Percentiles rank a stretch among this genome's conserved stretches.
phyloP scores from a whole-genome alignment of 192 early-diverging fungal species.

The Coemansia furcata region DNA sequence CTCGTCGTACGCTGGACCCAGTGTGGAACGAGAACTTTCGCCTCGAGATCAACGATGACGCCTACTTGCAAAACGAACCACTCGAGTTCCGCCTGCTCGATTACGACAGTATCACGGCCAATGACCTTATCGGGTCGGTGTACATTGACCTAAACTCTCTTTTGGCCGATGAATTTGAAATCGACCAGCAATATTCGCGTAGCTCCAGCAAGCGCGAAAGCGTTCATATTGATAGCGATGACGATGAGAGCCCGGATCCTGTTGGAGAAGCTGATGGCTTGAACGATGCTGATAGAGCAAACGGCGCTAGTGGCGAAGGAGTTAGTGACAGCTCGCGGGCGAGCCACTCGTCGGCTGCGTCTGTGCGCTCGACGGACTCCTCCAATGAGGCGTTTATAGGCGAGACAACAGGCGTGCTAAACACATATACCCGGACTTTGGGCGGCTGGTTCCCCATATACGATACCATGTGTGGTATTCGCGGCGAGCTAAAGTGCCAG shows the following conservation, averaged over 20 bases:
- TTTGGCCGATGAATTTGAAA: slow-evolving; percentile 61
- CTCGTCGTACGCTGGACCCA: slow-evolving; percentile 71
- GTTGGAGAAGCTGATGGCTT: not conserved
- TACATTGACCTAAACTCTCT: slow-evolving; percentile 77
- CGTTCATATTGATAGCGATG: not conserved
- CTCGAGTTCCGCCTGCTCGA: slow-evolving; percentile 76
- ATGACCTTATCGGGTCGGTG: slow-evolving; percentile 76
- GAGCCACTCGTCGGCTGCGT: not conserved
- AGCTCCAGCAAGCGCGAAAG: not conserved
- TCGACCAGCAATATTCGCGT: not conserved
- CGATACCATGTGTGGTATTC: slow-evolving; percentile 68
- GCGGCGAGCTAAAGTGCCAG: slow-evolving; percentile 72
- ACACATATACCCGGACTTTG: slow-evolving; percentile 20
- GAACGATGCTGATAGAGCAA: not conserved
- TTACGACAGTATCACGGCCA: slow-evolving; percentile 70
- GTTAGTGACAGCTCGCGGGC: not conserved
- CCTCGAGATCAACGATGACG: slow-evolving; percentile 74
- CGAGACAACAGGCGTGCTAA: slow-evolving; percentile 16
- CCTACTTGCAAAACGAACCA: slow-evolving; percentile 79
- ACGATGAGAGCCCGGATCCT: not conserved
- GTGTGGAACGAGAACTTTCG: slow-evolving; percentile 83
- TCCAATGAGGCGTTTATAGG: slow-evolving; percentile 17
- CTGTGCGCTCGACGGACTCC: not conserved
- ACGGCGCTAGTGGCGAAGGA: not conserved
- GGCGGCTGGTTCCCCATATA: slow-evolving; percentile 81